Evolutionary conservation across 768 basidiomycete genomes (phyloP).

Genomic region (Suillus spraguei): DNA sequence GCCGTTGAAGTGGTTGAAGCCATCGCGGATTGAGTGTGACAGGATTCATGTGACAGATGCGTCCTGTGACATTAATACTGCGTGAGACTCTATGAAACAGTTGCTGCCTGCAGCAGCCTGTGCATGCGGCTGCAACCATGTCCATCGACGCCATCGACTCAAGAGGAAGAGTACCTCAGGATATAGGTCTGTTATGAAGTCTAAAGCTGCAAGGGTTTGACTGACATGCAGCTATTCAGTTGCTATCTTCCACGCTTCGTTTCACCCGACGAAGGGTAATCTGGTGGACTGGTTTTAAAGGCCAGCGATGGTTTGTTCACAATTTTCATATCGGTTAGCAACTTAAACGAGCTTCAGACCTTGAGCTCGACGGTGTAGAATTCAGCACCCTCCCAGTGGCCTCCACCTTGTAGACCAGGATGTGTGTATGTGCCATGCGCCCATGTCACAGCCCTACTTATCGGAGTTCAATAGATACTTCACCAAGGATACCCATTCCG

Average conservation of each 20-base stretch:
- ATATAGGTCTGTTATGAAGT: conserved; percentile 42
- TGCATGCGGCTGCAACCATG: conserved; percentile 19
- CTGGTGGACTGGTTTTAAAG: conserved; percentile 77
- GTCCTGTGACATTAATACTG: conserved; percentile 18
- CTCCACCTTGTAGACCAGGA: conserved; percentile 80
- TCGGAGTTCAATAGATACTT: conserved; percentile 55
- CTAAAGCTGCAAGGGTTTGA: background rate
- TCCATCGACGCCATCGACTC: conserved; percentile 34
- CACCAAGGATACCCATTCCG: conserved; percentile 66
- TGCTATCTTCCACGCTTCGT: conserved; percentile 83
- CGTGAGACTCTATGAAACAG: conserved; percentile 19
- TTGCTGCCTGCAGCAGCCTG: conserved; percentile 18
- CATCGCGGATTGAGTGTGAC: conserved; percentile 27
- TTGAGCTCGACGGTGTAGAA: conserved; percentile 71
- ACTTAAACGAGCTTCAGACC: conserved; percentile 41
- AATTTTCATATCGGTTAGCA: background rate
- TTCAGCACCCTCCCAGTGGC: conserved; percentile 84
- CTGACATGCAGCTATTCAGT: conserved; percentile 41
- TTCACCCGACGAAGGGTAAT: conserved; percentile 84
- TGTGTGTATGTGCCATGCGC: conserved; percentile 59
- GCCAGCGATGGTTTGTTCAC: conserved; percentile 59
- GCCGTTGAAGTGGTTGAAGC: conserved; percentile 31
- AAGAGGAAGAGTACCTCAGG: conserved; percentile 46
- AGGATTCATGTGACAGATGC: conserved; percentile 16
- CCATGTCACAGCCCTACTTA: conserved; percentile 7